Base-by-base conservation (phyloP, 176 grass and related monocot genomes). In the Eremochloa ophiuroides region DNA sequence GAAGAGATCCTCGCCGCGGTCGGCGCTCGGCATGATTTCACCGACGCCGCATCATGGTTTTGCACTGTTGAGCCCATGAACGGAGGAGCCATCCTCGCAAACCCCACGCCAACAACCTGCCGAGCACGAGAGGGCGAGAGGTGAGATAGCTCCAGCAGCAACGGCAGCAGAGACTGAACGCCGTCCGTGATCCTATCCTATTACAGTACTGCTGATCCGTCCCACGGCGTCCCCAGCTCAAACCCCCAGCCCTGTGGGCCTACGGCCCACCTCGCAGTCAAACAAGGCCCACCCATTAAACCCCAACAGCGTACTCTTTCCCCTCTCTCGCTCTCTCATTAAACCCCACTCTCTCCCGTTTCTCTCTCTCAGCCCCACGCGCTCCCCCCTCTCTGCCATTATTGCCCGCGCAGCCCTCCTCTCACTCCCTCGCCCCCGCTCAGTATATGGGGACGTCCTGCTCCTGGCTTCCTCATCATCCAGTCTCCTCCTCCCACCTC, bases 391-490 rank as follows among this genome's bases (percentile, higher is more conserved):
- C 61, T 23, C 72, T 31, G 81, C 88, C 87, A 89, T 85, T 85
- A 89, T 85, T 84, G 87, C 82, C 87, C 69, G 70, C 87, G 88
- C 79, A 61, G 87, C 59, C 53, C 71, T 38, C 79, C n/a, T 22
- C 64, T n/a, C 63, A 44, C 47, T 25, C 40, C 0, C 9, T 28
- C 63, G 56, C 4, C 10, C 55, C 11, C 58, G 25, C 25, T 61
- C 58, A 14, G 43, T 86, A 85, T 88, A 87, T 87, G 91, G 86
- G 60, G 53, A 56, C 53, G 29, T 66, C 85, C 83, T 77, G 64
- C 85, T 47, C 43, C 76, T 72, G 67, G 69, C 80, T 58, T 35
- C 71, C 71, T 35, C 63, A 39, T 50, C 69, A 44, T 37, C 82
- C 71, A 22, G 30, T 27, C n/a, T n/a, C n/a, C n/a, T n/a, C 22